Evolutionary conservation across 108 stramenopile genomes (phyloP).

Genomic region (Cylindrotheca closterium): DNA sequence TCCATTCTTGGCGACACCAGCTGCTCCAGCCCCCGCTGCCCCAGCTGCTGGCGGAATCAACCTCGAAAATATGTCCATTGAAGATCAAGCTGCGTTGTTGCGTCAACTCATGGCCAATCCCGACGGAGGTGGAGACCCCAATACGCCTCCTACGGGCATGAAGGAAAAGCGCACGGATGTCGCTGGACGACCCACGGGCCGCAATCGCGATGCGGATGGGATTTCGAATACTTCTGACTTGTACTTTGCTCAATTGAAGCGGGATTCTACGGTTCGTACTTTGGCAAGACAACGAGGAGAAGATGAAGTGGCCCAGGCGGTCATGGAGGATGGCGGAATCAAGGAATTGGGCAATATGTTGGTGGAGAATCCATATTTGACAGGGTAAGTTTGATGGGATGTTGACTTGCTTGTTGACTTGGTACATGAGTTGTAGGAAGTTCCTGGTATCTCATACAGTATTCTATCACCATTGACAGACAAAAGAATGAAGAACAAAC

Average conservation of each 20-base stretch:
- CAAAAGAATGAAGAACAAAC: constrained; percentile 26
- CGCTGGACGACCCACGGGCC: constrained; percentile 41
- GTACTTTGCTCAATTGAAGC: constrained; percentile 86
- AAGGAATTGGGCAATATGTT: constrained; percentile 42
- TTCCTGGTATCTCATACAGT: no score
- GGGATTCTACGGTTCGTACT: constrained; percentile 73
- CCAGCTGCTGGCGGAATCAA: constrained; percentile 15
- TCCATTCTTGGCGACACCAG: constrained; percentile 25
- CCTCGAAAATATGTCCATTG: constrained; percentile 33
- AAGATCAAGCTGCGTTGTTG: constrained; percentile 51
- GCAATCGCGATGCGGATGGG: constrained; percentile 66
- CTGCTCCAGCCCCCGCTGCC: constrained; percentile 18
- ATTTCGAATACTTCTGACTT: constrained; percentile 81
- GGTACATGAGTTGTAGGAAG: not conserved
- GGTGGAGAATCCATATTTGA: constrained; percentile 68
- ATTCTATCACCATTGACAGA: constrained; percentile 3
- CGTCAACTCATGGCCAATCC: constrained; percentile 52
- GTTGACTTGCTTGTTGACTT: no score
- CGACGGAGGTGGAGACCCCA: constrained; percentile 11
- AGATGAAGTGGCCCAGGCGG: constrained; percentile 54
- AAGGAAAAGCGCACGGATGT: constrained; percentile 2
- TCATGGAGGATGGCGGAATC: constrained; percentile 62
- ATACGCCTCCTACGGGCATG: constrained; percentile 10
- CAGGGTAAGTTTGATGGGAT: constrained; percentile 30
- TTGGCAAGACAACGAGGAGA: constrained; percentile 61